Evolutionary conservation across 2,329 filamentous ascomycete genomes (phyloP), one percentile per base, ranked within the genome.

Genomic region (Pseudogymnoascus sp.): DNA sequence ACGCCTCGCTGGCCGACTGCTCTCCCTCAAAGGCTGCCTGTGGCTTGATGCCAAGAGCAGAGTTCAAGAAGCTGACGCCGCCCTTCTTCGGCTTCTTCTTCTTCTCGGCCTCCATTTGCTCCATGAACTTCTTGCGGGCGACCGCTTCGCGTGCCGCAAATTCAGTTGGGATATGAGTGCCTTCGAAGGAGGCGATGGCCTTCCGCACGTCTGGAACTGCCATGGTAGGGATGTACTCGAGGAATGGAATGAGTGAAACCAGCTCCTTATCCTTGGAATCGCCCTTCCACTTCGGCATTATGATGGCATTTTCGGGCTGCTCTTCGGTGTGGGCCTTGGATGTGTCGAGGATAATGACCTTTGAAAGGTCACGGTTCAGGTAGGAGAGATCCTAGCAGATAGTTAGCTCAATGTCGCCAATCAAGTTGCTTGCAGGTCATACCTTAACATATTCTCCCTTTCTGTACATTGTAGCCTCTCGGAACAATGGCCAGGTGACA

Each of bases 401-500:
- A 40, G 56, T 76, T 64, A 75, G 72, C 62, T 59, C 29, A 13
- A 13, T 15, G 21, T 62, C 60, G 40, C 40, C 23, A 2, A 15
- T 53, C 38, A 5, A n/a, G 37, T 46, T 15, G 19, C 1, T 59
- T 13, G 50, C 4, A 38, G 67, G 65, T 67, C 78, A 67, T 78
- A 92, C 91, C 87, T 99, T 99, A 77, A 99, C 85, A 72, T 97
- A 93, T 77, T 97, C 90, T 67, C 95, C 95, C 67, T 96, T 89
- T 77, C 97, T 89, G 75, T 96, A 99, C 72, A 93, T 90, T 65
- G 95, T 97, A n/a, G 93, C 95, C 77, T 99, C 95, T 63, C 95
- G 86, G 81, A 91, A 97, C 59, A 99, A 80, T 1, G 93, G 92
- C 89, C 92, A 97, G 79, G 93, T 89, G 75, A 97, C 92, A 75